Conservation (phyloP, 2,329 filamentous ascomycete genomes). For the Aspergillus felis region DNA sequence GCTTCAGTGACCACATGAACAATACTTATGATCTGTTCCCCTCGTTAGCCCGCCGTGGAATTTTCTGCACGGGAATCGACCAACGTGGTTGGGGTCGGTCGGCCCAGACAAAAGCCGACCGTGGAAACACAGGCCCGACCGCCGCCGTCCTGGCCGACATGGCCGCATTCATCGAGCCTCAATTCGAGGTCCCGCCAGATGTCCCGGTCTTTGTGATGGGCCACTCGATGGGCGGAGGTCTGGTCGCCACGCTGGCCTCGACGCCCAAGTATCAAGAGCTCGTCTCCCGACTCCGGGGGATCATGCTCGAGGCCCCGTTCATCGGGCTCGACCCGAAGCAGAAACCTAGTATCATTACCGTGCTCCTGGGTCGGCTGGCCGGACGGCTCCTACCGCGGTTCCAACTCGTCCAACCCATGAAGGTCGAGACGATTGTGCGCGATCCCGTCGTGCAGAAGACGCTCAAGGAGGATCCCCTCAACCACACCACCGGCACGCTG, state of each 20-base stretch:
- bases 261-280: slow-evolving; percentile 2
- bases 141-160: slow-evolving; percentile 1
- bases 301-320: slow-evolving; percentile 2
- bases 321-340: slow-evolving; percentile 4
- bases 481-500: slow-evolving; percentile 3
- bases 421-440: slow-evolving; percentile 5
- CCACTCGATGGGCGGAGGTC: slow-evolving; percentile 3
- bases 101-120: slow-evolving; percentile 3
- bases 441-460: slow-evolving; percentile 4
- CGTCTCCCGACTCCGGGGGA: neutral
- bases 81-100: slow-evolving; percentile 9
- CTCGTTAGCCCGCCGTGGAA: slow-evolving; percentile 1
- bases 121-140: slow-evolving; percentile 7
- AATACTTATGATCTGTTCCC: slow-evolving; percentile 5
- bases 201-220: slow-evolving; percentile 1
- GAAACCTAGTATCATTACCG: neutral
- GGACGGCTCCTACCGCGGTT: slow-evolving; percentile 3
- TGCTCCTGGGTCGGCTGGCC: slow-evolving; percentile 1
- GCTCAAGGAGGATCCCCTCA: slow-evolving; percentile 3
- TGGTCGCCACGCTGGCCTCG: slow-evolving; percentile 4
- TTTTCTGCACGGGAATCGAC: slow-evolving; percentile 5
- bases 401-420: slow-evolving; percentile 4
- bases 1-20: slow-evolving; percentile 10
- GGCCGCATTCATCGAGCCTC: neutral
- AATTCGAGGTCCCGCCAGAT: neutral